Base-by-base conservation (phyloP, 176 grass and related monocot species). In the Aegilops longissima region DNA sequence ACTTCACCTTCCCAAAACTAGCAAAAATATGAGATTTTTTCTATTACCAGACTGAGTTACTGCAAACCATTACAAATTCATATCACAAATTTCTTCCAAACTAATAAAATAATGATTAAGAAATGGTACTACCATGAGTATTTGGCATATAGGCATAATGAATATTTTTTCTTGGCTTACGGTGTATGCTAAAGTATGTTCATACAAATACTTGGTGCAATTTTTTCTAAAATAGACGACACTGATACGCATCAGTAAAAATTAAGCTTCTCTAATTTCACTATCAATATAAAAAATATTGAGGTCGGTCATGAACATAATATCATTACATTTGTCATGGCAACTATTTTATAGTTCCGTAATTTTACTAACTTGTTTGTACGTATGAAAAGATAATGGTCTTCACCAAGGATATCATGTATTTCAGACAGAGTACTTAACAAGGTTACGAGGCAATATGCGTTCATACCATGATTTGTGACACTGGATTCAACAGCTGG, bases 1-100 rank as follows among this genome's bases (percentile, higher is more conserved):
- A 9, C 66, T 69, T 69, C 66, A 16, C 66, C 66, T 69, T 69
- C 66, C 31, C 66, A 69, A 69, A 69, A 69, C 66, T 69, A 69
- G 4, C 13, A 51, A 16, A 12, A 51, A 16, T 18, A 35, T 51
- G 47, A 51, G 47, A 12, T 0, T 24, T 64, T 25, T 12, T 64
- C 11, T 64, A 61, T 9, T 51, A 51, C 47, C 58, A 11, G 3
- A 24, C 11, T 64, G 27, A 66, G 5, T 66, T 34, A 66, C 0
- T 7, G 13, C 30, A 66, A 33, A 34, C 2, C 0, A 16, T 68
- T 18, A 0, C 66, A 13, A 30, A 8, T 29, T 2, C 0, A 17
- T 66, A 1, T 1, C 12, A 13, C 62, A 64, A 66, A 0, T 64
- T 64, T 64, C 5, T 4, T 64, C 9, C 23, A 64, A 64, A 64